Percentiles rank a stretch among this genome's conserved stretches.
Evolutionary conservation across 495 filamentous ascomycete species (phyloP).

Genomic region (Penicillium angulare): DNA sequence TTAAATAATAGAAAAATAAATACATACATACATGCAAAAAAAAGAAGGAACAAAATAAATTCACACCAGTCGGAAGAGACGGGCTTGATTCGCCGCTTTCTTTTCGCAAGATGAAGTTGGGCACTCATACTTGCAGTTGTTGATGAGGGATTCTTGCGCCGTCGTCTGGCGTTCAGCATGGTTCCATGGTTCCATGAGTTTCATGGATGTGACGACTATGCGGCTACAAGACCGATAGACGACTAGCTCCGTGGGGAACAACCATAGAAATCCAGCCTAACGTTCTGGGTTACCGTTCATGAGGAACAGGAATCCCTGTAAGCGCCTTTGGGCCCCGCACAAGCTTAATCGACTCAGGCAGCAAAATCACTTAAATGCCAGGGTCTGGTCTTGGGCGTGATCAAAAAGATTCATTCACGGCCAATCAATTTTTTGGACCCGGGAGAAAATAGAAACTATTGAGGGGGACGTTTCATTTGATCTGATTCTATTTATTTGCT

Average conservation of each 20-base stretch:
- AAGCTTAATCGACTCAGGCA: slow-evolving; percentile 17
- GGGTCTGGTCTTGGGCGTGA: slow-evolving; percentile 11
- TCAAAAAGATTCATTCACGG: slow-evolving; percentile 25
- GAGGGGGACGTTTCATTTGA: not conserved
- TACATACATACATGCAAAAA: not conserved
- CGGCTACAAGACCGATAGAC: slow-evolving; percentile 16
- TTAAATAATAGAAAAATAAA: not conserved
- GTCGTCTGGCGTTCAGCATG: not conserved
- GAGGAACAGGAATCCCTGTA: not conserved
- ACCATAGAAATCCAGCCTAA: not conserved
- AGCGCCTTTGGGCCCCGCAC: slow-evolving; percentile 10
- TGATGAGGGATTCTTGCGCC: not conserved
- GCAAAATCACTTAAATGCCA: slow-evolving; percentile 5
- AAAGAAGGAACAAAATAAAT: not conserved
- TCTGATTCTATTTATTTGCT: not conserved
- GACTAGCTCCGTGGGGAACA: not conserved
- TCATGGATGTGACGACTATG: slow-evolving; percentile 22
- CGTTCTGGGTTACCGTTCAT: not conserved
- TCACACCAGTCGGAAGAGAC: not conserved
- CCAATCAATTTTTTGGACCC: slow-evolving; percentile 21
- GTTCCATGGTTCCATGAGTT: slow-evolving; percentile 5
- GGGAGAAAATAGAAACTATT: not conserved
- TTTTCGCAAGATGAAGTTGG: slow-evolving; percentile 13
- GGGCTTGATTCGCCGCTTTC: slow-evolving; percentile 6
- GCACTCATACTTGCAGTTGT: slow-evolving; percentile 17